phyloP scores from a whole-genome alignment of 2,329 filamentous ascomycete species.

The Metarhizium anisopliae region DNA sequence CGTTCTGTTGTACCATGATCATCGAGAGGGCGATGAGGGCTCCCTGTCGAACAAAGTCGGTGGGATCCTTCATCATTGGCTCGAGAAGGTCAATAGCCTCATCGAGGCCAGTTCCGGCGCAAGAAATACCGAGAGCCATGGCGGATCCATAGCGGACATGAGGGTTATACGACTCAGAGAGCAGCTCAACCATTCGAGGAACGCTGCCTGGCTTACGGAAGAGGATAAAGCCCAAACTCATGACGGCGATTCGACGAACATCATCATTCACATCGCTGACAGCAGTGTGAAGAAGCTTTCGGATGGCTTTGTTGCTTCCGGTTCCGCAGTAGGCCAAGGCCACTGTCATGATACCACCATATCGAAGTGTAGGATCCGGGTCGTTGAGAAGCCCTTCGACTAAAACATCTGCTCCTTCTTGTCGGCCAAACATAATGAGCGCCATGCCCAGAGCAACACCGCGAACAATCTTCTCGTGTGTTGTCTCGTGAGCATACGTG shows the following conservation, averaged over 20 bases:
- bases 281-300: slow-evolving; percentile 88
- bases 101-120: slow-evolving; percentile 88
- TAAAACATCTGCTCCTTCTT: slow-evolving; percentile 89
- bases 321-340: slow-evolving; percentile 95
- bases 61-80: slow-evolving; percentile 99
- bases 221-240: slow-evolving; percentile 96
- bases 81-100: slow-evolving; percentile 95
- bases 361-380: slow-evolving; percentile 85
- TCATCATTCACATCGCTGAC: slow-evolving; percentile 98
- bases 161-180: slow-evolving; percentile 97
- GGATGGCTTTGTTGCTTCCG: slow-evolving; percentile 96
- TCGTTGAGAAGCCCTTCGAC: slow-evolving; percentile 91
- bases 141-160: slow-evolving; percentile 96
- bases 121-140: slow-evolving; percentile 97
- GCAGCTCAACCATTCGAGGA: slow-evolving; percentile 94
- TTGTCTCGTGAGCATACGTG: slow-evolving; percentile 92
- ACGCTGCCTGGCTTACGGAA: slow-evolving; percentile 97
- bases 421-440: slow-evolving; percentile 93
- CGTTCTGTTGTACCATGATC: slow-evolving; percentile 99
- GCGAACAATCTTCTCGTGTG: slow-evolving; percentile 97
- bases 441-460: slow-evolving; percentile 95
- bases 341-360: slow-evolving; percentile 98
- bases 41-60: slow-evolving; percentile 95
- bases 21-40: slow-evolving; percentile 89
- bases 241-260: slow-evolving; percentile 88